These are phyloP conservation scores for Penstemon barbatus DNA, from an alignment of 257 asterid species.

Conservation along the genomic window DNA sequence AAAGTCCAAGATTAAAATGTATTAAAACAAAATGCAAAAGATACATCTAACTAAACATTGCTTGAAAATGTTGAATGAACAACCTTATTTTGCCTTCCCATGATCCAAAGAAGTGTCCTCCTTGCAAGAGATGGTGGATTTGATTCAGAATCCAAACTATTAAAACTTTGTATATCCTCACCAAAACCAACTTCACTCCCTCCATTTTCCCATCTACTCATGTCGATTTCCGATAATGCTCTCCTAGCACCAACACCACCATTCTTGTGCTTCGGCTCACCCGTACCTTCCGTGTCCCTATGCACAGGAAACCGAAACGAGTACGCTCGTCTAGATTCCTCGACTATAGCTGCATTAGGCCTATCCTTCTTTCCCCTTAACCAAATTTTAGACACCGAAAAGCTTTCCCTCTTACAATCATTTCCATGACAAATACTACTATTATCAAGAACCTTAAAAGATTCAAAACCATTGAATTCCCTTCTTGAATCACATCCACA, in stretches of 20 bases:
- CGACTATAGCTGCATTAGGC: slow-evolving; percentile 31
- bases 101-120: slow-evolving; percentile 79
- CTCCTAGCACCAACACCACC: slow-evolving; percentile 38
- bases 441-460: slow-evolving; percentile 30
- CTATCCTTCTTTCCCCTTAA: slow-evolving; percentile 52
- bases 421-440: slow-evolving; percentile 18
- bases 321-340: slow-evolving; percentile 55
- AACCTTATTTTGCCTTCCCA: slow-evolving; percentile 79
- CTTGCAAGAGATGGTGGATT: slow-evolving; percentile 67
- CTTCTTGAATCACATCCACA: slow-evolving; percentile 78
- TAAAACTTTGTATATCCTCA: slow-evolving; percentile 52
- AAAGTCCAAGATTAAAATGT: slow-evolving; percentile 25
- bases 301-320: slow-evolving; percentile 64
- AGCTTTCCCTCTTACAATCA: slow-evolving; percentile 57
- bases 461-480: slow-evolving; percentile 66
- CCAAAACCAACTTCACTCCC: slow-evolving; percentile 50
- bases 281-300: slow-evolving; percentile 25
- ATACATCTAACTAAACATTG: slow-evolving; percentile 44
- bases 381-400: slow-evolving; percentile 79
- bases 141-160: slow-evolving; percentile 63
- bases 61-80: slow-evolving; percentile 56
- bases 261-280: slow-evolving; percentile 34
- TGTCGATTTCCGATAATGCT: slow-evolving; percentile 52
- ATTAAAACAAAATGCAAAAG: slow-evolving; percentile 12
- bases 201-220: slow-evolving; percentile 56